A percentile compares a stretch with the other conserved stretches of the same genome.
phyloP scores from a whole-genome alignment of 2,329 filamentous ascomycete genomes.

The Chalaropsis thielavioides region DNA sequence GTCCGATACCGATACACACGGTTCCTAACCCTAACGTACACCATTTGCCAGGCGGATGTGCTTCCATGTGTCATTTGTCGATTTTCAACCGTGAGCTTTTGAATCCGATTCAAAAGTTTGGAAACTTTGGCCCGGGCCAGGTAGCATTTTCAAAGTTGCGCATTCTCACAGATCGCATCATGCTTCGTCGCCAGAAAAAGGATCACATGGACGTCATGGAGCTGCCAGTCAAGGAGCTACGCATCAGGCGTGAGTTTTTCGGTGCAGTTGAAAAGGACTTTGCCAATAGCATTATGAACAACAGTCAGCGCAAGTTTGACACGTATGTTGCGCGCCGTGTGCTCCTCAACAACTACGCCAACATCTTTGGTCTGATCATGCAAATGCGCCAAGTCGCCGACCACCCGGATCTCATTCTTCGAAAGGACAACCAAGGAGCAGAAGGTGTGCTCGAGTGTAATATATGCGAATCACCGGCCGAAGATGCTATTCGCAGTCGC shows the following conservation, averaged over 20 bases:
- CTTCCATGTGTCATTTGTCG: conserved; percentile 32
- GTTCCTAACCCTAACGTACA: not conserved
- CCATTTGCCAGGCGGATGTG: conserved; percentile 22
- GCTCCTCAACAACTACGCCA: conserved; percentile 93
- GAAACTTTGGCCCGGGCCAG: conserved; percentile 45
- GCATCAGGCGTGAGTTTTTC: conserved; percentile 90
- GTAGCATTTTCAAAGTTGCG: conserved; percentile 69
- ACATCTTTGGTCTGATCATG: conserved; percentile 98
- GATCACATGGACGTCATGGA: conserved; percentile 94
- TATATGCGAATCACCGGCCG: conserved; percentile 91
- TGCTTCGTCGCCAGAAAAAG: conserved; percentile 87
- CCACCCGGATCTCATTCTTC: conserved; percentile 84
- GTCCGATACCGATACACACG: not conserved
- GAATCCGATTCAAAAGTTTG: conserved; percentile 59
- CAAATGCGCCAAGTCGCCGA: conserved; percentile 98
- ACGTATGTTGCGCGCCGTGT: conserved; percentile 92
- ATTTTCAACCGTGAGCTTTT: conserved; percentile 92
- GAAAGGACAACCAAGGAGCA: conserved; percentile 59
- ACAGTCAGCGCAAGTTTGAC: conserved; percentile 75
- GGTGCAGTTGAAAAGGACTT: conserved; percentile 94
- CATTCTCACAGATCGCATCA: conserved; percentile 80
- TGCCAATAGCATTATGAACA: conserved; percentile 89
- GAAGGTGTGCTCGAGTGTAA: conserved; percentile 85
- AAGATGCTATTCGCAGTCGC: conserved; percentile 81
- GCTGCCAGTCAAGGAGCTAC: conserved; percentile 83